These are phyloP conservation scores for Ceratocystis diversiconidia DNA, from an alignment of 2,329 filamentous ascomycete species.

Conservation along the genomic window DNA sequence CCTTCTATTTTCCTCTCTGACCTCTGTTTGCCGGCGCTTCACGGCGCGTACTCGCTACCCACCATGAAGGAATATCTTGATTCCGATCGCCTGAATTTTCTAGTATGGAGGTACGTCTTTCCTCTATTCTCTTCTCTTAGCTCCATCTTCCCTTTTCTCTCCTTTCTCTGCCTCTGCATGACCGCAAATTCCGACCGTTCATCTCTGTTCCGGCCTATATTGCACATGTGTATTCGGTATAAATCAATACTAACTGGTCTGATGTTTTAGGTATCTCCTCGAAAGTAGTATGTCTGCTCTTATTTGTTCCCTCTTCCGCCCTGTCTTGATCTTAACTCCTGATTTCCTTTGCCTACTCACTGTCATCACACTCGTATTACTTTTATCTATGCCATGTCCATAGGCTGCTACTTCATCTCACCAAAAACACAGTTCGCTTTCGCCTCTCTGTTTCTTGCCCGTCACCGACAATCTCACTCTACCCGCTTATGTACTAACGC, in stretches of 20 bases:
- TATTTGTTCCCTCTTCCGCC: background rate
- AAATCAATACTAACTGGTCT: conserved; percentile 18
- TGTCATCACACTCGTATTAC: too few relatives aligned
- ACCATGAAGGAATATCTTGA: conserved; percentile 50
- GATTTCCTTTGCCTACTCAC: too few relatives aligned
- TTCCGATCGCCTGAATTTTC: conserved; percentile 55
- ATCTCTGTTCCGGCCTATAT: background rate
- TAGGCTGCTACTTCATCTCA: background rate
- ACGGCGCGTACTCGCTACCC: conserved; percentile 18
- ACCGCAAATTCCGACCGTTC: background rate
- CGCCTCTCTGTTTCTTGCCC: background rate
- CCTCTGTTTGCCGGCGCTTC: background rate
- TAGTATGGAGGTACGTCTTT: conserved; percentile 52
- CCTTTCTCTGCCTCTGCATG: background rate
- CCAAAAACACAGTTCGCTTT: background rate
- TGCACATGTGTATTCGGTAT: background rate
- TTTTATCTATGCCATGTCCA: background rate
- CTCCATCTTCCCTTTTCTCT: conserved; percentile 4
- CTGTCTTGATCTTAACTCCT: background rate
- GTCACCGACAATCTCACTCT: background rate
- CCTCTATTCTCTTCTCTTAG: conserved; percentile 15
- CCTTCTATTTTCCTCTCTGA: conserved; percentile 4
- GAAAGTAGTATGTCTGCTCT: conserved; percentile 43
- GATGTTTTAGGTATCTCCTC: conserved; percentile 38
- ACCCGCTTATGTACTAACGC: conserved; percentile 2